A percentile compares a stretch with the other conserved stretches of the same genome.
phyloP scores from a whole-genome alignment of 2,329 filamentous ascomycete genomes.

The Penicillium sp. region DNA sequence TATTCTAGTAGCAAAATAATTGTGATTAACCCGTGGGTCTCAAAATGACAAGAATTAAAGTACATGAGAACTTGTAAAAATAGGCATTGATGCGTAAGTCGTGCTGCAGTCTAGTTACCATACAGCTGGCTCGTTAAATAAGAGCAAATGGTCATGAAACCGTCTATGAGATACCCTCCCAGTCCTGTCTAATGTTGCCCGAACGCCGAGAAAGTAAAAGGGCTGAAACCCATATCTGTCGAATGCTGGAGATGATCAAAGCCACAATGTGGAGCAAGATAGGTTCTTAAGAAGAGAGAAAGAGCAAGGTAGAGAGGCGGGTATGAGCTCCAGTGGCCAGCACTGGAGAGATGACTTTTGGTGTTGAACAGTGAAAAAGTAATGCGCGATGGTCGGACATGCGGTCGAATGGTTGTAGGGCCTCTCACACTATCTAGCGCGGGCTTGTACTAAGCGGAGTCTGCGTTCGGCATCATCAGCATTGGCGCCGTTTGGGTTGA shows the following conservation, averaged over 20 bases:
- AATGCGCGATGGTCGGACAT: neutral
- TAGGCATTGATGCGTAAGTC: constrained; percentile 13
- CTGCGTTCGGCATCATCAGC: constrained; percentile 42
- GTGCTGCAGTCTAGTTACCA: constrained; percentile 11
- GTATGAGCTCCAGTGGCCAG: constrained; percentile 17
- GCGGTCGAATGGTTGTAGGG: neutral
- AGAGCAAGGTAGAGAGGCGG: neutral
- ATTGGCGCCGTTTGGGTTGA: constrained; percentile 26
- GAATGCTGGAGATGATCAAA: neutral
- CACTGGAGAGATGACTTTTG: constrained; percentile 11
- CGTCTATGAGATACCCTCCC: constrained; percentile 14
- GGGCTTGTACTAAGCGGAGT: constrained; percentile 41
- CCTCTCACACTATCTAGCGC: constrained; percentile 31
- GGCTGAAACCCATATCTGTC: neutral
- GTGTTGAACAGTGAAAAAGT: neutral
- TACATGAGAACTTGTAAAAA: constrained; percentile 5
- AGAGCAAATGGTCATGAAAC: constrained; percentile 13
- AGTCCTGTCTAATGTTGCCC: constrained; percentile 12
- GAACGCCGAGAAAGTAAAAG: constrained; percentile 10
- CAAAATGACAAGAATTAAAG: constrained; percentile 1
- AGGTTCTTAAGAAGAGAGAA: neutral
- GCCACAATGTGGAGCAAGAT: neutral
- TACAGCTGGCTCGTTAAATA: constrained; percentile 7
- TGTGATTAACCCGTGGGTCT: neutral
- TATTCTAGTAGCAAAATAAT: neutral